Evolutionary conservation across 2,329 filamentous ascomycete genomes (phyloP), one percentile per base, ranked within the genome.

Genomic region (Aspergillus hortae): DNA sequence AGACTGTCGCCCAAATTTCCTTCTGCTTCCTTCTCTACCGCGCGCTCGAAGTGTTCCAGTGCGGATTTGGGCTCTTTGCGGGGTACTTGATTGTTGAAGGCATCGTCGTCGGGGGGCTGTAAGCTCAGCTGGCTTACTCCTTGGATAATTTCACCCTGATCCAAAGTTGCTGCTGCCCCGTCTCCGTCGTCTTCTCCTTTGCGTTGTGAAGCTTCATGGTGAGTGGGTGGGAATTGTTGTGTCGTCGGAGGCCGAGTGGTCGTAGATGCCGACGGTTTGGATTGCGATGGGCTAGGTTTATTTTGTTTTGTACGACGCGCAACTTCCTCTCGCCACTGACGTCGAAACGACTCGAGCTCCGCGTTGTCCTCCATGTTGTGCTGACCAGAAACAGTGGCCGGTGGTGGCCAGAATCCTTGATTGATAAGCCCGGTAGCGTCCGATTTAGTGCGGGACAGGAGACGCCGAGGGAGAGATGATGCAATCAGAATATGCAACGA

Each of bases 1-100:
- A 99, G 70, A 67, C 92, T 97, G 57, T 97, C 92, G 4, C 92
- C 91, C 46, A 97, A 78, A 56, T 84, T 94, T 0, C 94, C 94
- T 62, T 88, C 83, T 0, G 80, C 82, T 73, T 99, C 94, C 70
- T 86, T 91, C 72, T 95, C 88, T 51, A 96, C 92, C 3, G 92
- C 94, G 67, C 83, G 84, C 68, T 97, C 94, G 64, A 94, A 97
- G 69, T 96, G 89, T 62, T 97, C 94, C 14, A 99, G 74, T 0
- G 94, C 94, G 10, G 92, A 89, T 19, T 78, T 76, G 4, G 88
- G 88, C 60, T 87, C 81, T 19, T 60, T 64, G 45, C 59, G 56
- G 12, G 63, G 55, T 4, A 54, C 50, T 38, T 56, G 62, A 6
- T 58, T 56, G 15, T 64, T 65, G 43, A 76, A 75, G 4, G 61